Evolutionary conservation across 1,284 basidiomycete genomes (phyloP).

Genomic region (Tilletia indica): DNA sequence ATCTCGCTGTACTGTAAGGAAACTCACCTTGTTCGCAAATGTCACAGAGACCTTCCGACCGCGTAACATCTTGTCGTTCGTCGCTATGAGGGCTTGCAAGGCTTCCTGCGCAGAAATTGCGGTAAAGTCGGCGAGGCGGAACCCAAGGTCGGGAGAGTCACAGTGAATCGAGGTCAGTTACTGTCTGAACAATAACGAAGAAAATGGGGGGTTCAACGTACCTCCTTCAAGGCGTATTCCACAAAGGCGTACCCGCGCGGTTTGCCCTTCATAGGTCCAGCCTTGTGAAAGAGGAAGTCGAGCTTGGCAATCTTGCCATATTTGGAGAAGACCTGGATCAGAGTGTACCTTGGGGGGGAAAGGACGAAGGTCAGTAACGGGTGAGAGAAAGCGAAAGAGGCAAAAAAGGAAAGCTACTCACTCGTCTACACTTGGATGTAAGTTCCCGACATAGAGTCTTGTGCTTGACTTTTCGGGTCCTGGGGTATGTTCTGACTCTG

Average conservation of each 20-base stretch:
- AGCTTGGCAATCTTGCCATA: constrained; percentile 87
- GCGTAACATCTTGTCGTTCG: constrained; percentile 77
- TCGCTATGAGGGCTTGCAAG: constrained; percentile 69
- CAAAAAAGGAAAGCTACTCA: constrained; percentile 49
- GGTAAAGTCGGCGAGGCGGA: too few relatives aligned
- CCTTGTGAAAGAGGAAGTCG: constrained; percentile 93
- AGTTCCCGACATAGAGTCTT: constrained; percentile 85
- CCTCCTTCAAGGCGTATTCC: constrained; percentile 72
- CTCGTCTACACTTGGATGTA: constrained; percentile 85
- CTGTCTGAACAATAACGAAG: not conserved
- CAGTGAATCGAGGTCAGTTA: too few relatives aligned
- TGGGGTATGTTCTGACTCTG: not conserved
- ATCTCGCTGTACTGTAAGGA: too few relatives aligned
- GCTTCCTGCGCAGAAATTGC: constrained; percentile 63
- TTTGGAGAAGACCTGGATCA: constrained; percentile 84
- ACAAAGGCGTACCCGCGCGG: constrained; percentile 93
- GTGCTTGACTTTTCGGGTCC: constrained; percentile 19
- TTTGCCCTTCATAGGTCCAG: constrained; percentile 81
- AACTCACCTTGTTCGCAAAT: constrained; percentile 74
- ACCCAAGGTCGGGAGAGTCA: too few relatives aligned
- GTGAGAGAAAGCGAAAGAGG: too few relatives aligned
- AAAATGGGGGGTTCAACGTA: not conserved
- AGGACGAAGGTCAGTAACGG: not conserved
- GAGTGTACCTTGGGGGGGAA: constrained; percentile 57
- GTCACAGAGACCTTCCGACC: constrained; percentile 85